These are phyloP conservation scores for Fusarium lyarnte DNA, from an alignment of 2,329 filamentous ascomycete genomes.

Conservation along the genomic window DNA sequence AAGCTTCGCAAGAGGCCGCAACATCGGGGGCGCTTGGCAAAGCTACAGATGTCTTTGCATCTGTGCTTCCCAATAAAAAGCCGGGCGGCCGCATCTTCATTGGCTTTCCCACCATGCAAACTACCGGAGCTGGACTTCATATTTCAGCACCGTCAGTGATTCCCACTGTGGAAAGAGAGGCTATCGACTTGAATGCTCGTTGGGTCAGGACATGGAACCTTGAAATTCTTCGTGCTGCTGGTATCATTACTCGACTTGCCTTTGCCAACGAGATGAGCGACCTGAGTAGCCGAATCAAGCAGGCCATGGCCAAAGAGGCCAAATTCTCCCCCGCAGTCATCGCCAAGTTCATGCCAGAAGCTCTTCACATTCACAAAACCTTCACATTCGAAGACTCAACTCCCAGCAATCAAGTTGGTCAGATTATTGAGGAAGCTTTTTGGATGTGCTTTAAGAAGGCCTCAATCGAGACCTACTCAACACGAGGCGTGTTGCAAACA, in stretches of 20 bases:
- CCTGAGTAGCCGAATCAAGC: slow-evolving; percentile 69
- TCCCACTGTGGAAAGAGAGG: slow-evolving; percentile 95
- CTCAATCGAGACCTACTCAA: slow-evolving; percentile 88
- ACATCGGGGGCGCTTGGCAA: slow-evolving; percentile 59
- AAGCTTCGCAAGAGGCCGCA: slow-evolving; percentile 67
- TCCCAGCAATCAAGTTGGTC: slow-evolving; percentile 82
- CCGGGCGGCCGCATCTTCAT: slow-evolving; percentile 90
- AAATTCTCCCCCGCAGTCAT: slow-evolving; percentile 72
- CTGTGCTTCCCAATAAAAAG: slow-evolving; percentile 87
- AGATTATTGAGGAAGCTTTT: slow-evolving; percentile 92
- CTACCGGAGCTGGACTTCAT: slow-evolving; percentile 91
- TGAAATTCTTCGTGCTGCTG: slow-evolving; percentile 89
- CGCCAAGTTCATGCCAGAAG: slow-evolving; percentile 76
- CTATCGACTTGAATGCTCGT: slow-evolving; percentile 93
- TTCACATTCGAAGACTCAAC: slow-evolving; percentile 93
- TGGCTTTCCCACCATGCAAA: slow-evolving; percentile 96
- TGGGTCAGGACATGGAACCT: slow-evolving; percentile 96
- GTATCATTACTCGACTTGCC: slow-evolving; percentile 87
- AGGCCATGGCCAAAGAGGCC: slow-evolving; percentile 54
- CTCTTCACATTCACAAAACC: slow-evolving; percentile 83
- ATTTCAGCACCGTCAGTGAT: slow-evolving; percentile 97
- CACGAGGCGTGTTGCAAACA: slow-evolving; percentile 85
- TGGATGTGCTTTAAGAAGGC: slow-evolving; percentile 90
- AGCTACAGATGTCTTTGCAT: slow-evolving; percentile 83
- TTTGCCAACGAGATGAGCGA: slow-evolving; percentile 89